Percentiles rank a stretch among this genome's conserved stretches.
Evolutionary conservation across 768 basidiomycete species (phyloP).

Genomic region (Mycena rosella): DNA sequence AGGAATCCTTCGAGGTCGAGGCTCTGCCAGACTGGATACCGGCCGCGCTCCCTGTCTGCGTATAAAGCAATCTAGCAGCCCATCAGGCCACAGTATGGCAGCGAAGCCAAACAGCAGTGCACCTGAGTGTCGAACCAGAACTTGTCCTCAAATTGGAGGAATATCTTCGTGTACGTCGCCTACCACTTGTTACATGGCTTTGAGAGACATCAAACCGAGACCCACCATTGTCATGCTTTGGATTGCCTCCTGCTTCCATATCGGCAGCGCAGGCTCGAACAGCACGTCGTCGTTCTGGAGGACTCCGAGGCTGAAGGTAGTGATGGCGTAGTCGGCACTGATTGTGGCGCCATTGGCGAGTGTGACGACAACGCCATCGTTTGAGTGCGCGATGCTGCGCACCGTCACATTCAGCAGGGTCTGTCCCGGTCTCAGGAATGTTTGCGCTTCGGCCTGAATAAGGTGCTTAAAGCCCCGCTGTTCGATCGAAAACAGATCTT

Average conservation of each 20-base stretch:
- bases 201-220: neutral
- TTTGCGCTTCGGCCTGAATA: slow-evolving; percentile 68
- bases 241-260: slow-evolving; percentile 73
- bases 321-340: slow-evolving; percentile 69
- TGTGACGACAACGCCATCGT: slow-evolving; percentile 61
- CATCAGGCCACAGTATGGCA: neutral
- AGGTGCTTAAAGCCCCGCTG: slow-evolving; percentile 72
- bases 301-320: slow-evolving; percentile 79
- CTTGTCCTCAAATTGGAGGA: slow-evolving; percentile 70
- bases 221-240: slow-evolving; percentile 64
- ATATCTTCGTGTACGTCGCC: slow-evolving; percentile 79
- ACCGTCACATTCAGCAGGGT: slow-evolving; percentile 65
- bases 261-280: slow-evolving; percentile 70
- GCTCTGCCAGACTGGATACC: slow-evolving; percentile 78
- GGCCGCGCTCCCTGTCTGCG: slow-evolving; percentile 69
- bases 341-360: slow-evolving; percentile 58
- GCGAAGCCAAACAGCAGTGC: neutral
- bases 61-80: slow-evolving; percentile 63
- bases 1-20: slow-evolving; percentile 70
- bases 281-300: slow-evolving; percentile 74
- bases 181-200: neutral
- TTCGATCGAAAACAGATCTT: slow-evolving; percentile 67
- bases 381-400: slow-evolving; percentile 58
- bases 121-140: slow-evolving; percentile 67
- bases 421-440: slow-evolving; percentile 64